Evolutionary conservation across 2,329 filamentous ascomycete species (phyloP), one percentile per base, ranked within the genome.

Genomic region (Claviceps sp.): DNA sequence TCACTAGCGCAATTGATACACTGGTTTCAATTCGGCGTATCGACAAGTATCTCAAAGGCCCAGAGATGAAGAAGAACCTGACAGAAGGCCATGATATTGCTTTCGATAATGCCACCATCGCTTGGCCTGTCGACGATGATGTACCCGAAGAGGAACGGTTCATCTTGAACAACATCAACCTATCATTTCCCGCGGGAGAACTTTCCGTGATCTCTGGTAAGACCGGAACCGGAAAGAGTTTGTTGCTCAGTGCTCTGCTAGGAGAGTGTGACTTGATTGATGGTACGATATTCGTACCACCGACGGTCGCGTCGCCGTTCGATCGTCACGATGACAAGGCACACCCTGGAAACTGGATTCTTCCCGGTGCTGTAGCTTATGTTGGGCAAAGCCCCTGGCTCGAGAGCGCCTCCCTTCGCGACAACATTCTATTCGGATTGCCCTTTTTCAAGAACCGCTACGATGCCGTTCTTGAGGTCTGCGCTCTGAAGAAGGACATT

Each of bases 371-470:
- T 1, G 76, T 89, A 47, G 87, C 87, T 0, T 91, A 83, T 58
- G 84, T 90, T 38, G 80, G 84, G 1, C 86, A 90, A 62, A 88
- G 85, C 7, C 87, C 87, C 0, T 93, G 87, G 87, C 87, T 93
- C 48, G 87, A 91, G 61, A 91, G 90, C 59, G 85, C 84, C 1
- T 85, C 81, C 5, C 82, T 94, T 55, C 81, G 77, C 52, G 82
- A 89, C 45, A 94, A 93, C 58, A 85, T 93, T 49, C 65, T 88
- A 0, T 93, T 91, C 56, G 86, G 86, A 0, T 70, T 90, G 2
- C 86, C 86, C 0, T 77, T 76, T 34, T 78, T 89, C 51, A 70
- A 81, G 53, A 70, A 75, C n/a, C 78, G 88, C 41, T 93, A 91
- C 62, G 69, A 73, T 1, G 79, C 82, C 58, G 87, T 88, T 0